Conservation (phyloP, 345 rosid genomes). For the Punica granatum region DNA sequence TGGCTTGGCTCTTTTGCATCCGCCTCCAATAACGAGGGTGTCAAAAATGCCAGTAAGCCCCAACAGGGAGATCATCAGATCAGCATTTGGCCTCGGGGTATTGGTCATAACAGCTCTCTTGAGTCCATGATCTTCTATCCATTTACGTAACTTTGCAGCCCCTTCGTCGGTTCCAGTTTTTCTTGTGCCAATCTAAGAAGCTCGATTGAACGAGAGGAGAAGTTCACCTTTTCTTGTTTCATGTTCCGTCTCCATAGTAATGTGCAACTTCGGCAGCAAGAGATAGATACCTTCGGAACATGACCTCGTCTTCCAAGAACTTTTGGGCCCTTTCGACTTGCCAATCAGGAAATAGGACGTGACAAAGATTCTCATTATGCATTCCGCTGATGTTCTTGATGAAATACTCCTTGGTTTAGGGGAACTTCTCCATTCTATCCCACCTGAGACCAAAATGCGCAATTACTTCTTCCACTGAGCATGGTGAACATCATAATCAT, state of each 20-base stretch:
- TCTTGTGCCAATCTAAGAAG: conserved; percentile 29
- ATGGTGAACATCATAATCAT: too few species aligned
- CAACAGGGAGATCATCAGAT: conserved; percentile 19
- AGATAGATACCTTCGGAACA: conserved; percentile 21
- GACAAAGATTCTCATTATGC: conserved; percentile 24
- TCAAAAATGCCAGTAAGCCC: conserved; percentile 30
- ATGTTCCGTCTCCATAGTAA: neutral
- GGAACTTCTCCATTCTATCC: conserved; percentile 30
- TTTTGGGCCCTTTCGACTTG: conserved; percentile 19
- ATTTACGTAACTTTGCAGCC: conserved; percentile 24
- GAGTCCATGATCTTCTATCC: conserved; percentile 32
- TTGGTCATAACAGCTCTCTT: conserved; percentile 39
- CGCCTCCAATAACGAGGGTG: conserved; percentile 20
- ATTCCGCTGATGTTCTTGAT: conserved; percentile 28
- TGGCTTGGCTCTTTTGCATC: conserved; percentile 35
- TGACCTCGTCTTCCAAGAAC: conserved; percentile 26
- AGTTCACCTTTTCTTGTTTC: neutral
- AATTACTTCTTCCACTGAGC: neutral
- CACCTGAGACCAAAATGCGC: neutral
- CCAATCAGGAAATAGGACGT: conserved; percentile 23
- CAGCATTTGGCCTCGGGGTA: conserved; percentile 34
- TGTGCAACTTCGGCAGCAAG: neutral
- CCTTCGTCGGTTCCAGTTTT: conserved; percentile 24
- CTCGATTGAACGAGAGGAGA: neutral
- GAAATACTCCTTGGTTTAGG: conserved; percentile 29